Conservation (phyloP, 148 eudicot genomes). For the Diospyros lotus region DNA sequence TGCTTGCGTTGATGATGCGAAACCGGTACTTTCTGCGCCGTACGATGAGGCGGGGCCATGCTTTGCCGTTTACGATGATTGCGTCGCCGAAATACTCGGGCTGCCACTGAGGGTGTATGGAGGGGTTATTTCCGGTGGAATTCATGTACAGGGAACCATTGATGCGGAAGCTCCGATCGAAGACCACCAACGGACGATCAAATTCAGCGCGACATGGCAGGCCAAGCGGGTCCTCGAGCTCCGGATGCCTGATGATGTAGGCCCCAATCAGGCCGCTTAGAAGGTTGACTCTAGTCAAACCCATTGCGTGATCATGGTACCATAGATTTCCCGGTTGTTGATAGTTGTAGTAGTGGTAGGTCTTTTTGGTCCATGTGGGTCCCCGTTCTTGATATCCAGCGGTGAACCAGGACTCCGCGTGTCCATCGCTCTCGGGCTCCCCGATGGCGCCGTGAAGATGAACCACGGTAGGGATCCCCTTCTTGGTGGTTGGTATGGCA, state of each 20-base stretch:
- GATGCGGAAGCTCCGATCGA: constrained; percentile 48
- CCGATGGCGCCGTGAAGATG: constrained; percentile 84
- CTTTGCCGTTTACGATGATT: constrained; percentile 80
- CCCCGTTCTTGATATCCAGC: constrained; percentile 42
- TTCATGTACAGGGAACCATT: constrained; percentile 78
- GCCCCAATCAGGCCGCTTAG: constrained; percentile 76
- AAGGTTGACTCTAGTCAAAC: constrained; percentile 77
- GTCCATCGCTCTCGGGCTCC: constrained; percentile 71
- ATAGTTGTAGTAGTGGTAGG: constrained; percentile 48
- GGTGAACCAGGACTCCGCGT: constrained; percentile 73
- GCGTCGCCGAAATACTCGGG: constrained; percentile 85
- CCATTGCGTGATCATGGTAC: constrained; percentile 97
- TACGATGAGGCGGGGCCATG: constrained; percentile 80
- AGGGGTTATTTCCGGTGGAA: constrained; percentile 65
- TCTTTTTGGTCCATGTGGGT: constrained; percentile 48
- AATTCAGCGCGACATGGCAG: constrained; percentile 54
- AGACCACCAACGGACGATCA: constrained; percentile 57
- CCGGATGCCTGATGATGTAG: constrained; percentile 53
- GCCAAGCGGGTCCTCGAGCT: constrained; percentile 51
- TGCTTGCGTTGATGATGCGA: constrained; percentile 75
- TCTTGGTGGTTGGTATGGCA: constrained; percentile 40
- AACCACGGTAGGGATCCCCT: constrained; percentile 75
- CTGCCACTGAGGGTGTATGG: constrained; percentile 87
- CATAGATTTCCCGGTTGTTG: constrained; percentile 81
- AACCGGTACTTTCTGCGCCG: constrained; percentile 66